Evolutionary conservation across 1,284 basidiomycete genomes (phyloP).

Genomic region (Takashimella koratensis): DNA sequence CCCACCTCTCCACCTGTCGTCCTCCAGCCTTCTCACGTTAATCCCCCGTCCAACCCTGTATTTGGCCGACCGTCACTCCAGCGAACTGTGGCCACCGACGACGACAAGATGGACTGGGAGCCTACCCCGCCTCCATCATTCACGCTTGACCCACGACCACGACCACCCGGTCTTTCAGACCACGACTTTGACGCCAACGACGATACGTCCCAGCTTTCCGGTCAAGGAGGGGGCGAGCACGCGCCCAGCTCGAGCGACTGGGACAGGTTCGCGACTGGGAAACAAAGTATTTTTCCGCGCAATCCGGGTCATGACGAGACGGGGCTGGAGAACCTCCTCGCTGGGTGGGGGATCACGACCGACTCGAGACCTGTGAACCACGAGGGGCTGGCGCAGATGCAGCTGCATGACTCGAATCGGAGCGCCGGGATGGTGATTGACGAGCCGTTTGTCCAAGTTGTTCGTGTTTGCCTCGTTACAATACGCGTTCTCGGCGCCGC

Average conservation of each 20-base stretch:
- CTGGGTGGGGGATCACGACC: constrained; percentile 34
- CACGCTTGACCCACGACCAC: background rate
- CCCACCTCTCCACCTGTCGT: background rate
- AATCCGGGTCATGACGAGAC: constrained; percentile 28
- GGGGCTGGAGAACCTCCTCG: constrained; percentile 38
- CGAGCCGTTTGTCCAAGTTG: background rate
- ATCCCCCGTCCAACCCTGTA: constrained; percentile 20
- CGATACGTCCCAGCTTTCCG: background rate
- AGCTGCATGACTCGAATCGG: too few relatives aligned
- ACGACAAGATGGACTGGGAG: constrained; percentile 44
- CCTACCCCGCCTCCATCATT: constrained; percentile 17
- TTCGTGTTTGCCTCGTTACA: background rate
- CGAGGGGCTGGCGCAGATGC: background rate
- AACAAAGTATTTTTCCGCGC: constrained; percentile 38
- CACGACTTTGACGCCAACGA: constrained; percentile 9
- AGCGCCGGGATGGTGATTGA: background rate
- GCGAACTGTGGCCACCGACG: background rate
- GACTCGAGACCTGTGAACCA: background rate
- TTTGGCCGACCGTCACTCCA: constrained; percentile 35
- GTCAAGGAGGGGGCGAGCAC: background rate
- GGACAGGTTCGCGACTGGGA: constrained; percentile 37
- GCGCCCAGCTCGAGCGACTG: constrained; percentile 18
- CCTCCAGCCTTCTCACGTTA: constrained; percentile 10
- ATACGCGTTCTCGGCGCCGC: background rate
- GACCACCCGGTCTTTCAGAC: constrained; percentile 2